Conservation (phyloP, 164 flowering plant species). For the Nymphaea colorata region DNA sequence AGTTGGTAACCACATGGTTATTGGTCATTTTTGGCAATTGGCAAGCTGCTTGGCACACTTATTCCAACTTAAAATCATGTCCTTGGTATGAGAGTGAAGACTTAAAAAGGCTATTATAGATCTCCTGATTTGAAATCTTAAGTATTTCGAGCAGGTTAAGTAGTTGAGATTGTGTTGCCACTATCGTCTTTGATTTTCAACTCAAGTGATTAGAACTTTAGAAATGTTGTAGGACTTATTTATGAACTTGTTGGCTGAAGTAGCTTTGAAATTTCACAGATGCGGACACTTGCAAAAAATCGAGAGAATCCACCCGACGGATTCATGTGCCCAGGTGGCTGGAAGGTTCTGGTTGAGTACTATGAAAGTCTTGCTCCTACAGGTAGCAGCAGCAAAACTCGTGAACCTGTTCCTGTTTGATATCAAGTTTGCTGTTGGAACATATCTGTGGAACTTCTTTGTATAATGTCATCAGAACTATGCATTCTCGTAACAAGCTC, state of each 20-base stretch:
- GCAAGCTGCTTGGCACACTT: neutral
- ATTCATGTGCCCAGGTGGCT: conserved; percentile 95
- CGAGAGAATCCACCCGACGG: conserved; percentile 86
- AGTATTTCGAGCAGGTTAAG: too few species aligned
- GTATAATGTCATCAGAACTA: conserved; percentile 6
- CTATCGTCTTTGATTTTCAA: too few species aligned
- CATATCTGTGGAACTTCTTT: conserved; percentile 9
- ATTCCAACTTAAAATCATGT: neutral
- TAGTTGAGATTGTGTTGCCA: too few species aligned
- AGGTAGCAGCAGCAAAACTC: conserved; percentile 31
- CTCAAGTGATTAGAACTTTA: too few species aligned
- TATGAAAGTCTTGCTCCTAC: conserved; percentile 54
- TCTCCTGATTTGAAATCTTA: too few species aligned
- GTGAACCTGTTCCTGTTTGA: conserved; percentile 53
- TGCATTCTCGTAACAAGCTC: conserved; percentile 1
- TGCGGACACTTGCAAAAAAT: conserved; percentile 85
- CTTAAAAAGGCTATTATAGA: too few species aligned
- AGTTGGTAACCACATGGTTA: neutral
- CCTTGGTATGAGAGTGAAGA: neutral
- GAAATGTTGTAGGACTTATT: too few species aligned
- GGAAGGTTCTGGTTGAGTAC: conserved; percentile 84
- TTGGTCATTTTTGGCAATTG: neutral
- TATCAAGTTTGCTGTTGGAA: neutral
- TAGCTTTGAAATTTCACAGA: conserved; percentile 25
- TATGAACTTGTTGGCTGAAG: neutral